Evolutionary conservation across 495 filamentous ascomycete species (phyloP), one percentile per base, ranked within the genome.

Genomic region (Trichoderma virens): DNA sequence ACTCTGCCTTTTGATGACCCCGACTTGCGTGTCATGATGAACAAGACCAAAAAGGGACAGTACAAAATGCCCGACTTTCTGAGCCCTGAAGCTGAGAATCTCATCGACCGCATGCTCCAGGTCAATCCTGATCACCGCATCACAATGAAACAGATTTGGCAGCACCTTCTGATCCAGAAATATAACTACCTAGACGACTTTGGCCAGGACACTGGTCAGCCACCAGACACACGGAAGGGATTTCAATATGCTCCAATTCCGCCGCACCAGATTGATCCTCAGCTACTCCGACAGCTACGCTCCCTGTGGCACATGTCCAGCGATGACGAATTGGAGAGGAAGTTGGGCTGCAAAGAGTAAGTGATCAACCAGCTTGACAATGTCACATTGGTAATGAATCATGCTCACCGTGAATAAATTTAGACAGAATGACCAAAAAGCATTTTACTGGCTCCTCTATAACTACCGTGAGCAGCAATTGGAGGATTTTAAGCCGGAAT

Each of bases 221-320:
- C 68, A 45, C 67, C 62, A 41, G 34, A 68, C 34, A 63, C 66
- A 20, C 65, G 66, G n/a, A 67, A 67, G 5, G 72, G 70, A 61
- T 69, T 70, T 59, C 68, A 69, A 6, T 68, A 70, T n/a, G 64
- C 68, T 30, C 74, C 75, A 1, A 76, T 76, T 7, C 72, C 67
- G 6, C 65, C 64, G 71, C 78, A 65, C 16, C 85, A 92, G 14
- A 83, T 97, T 39, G 91, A 97, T 68, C 70, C 80, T 59, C 90
- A 93, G 65, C 80, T 97, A 34, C 69, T 98, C 34, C 82, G 91
- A 32, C 93, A 96, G 71, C 76, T 98, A 60, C 88, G 88, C 65
- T 90, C 91, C 7, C 73, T 98, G 64, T 98, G 91, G 91, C 93
- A 97, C 75, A 85, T 85, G 64, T 87, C 88, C 54, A 82, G 83